Conservation (phyloP, 73 alveolate species). For the Stentor coeruleus region DNA sequence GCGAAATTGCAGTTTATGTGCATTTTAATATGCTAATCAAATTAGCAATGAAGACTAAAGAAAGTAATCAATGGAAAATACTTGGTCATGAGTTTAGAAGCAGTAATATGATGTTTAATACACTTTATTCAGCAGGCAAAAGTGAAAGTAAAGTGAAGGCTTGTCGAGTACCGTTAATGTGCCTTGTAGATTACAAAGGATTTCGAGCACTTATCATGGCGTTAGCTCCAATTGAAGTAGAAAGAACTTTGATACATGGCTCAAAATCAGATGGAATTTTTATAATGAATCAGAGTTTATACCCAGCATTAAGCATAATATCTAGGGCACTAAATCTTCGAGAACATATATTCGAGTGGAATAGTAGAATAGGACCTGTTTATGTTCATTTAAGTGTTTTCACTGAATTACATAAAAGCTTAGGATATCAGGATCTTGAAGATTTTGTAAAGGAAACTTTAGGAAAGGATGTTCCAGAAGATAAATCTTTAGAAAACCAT, state of each 20-base stretch:
- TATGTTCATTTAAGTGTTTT: constrained; percentile 49
- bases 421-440: constrained; percentile 37
- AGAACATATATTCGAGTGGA: constrained; percentile 39
- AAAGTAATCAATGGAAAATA: constrained; percentile 40
- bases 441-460: constrained; percentile 37
- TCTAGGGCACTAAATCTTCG: constrained; percentile 45
- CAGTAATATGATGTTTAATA: constrained; percentile 52
- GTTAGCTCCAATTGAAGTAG: constrained; percentile 36
- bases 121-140: constrained; percentile 44
- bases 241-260: constrained; percentile 30
- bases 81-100: constrained; percentile 52
- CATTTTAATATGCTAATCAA: neutral
- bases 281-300: constrained; percentile 25
- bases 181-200: constrained; percentile 52
- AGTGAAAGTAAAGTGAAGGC: constrained; percentile 26
- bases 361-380: constrained; percentile 33
- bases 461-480: constrained; percentile 41
- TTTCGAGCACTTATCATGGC: constrained; percentile 49
- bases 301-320: constrained; percentile 33
- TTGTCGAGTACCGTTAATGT: constrained; percentile 43
- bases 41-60: neutral
- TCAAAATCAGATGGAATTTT: constrained; percentile 31
- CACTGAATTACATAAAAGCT: constrained; percentile 33
- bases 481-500: constrained; percentile 34
- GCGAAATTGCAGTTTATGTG: neutral